Evolutionary conservation across 768 basidiomycete species (phyloP), one percentile per base, ranked within the genome.

Genomic region (Macrocybe gigantea): DNA sequence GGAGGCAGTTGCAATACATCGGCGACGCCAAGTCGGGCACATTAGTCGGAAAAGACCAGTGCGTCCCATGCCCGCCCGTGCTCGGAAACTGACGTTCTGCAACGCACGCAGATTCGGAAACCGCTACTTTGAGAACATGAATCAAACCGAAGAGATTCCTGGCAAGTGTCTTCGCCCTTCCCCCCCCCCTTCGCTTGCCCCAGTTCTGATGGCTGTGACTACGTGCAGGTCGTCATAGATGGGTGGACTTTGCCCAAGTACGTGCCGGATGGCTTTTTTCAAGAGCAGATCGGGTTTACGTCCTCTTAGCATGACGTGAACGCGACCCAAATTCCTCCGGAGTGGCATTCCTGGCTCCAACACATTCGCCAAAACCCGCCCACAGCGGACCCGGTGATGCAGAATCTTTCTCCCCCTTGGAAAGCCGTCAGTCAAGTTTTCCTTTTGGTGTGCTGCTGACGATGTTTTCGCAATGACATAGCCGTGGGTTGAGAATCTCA

Each of bases 271-370:
- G 22, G 22, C 22, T 22, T 22, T 22, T 22, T 4, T 4, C 22
- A 22, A 22, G 22, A 22, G 22, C 22, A 22, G 22, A 22, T 4
- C 22, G 1, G 22, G 22, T 22, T 22, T 22, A 22, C 31, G 30
- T 40, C 11, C 11, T 41, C 50, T 11, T 51, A 90, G 80, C 89
- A 93, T 60, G 80, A 93, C 52, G 84, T 76, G 67, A 87, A 97
- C 59, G 91, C 89, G n/a, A 78, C 90, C 0, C 95, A 99, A 72
- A 84, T 96, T 33, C 89, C 93, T 11, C 80, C 94, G 0, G 93
- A 95, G 67, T 97, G 95, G 95, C 95, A 96, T 70, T 83, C 93
- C 5, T 98, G 94, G 94, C 68, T 97, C 34, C 75, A 78, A 7
- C 93, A 96, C 61, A 96, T 95, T 58, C 87, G 95, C 42, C 79